Percentiles rank a stretch among this genome's conserved stretches.
phyloP scores from a whole-genome alignment of 2,329 filamentous ascomycete species.

The Colletotrichum australisinense region DNA sequence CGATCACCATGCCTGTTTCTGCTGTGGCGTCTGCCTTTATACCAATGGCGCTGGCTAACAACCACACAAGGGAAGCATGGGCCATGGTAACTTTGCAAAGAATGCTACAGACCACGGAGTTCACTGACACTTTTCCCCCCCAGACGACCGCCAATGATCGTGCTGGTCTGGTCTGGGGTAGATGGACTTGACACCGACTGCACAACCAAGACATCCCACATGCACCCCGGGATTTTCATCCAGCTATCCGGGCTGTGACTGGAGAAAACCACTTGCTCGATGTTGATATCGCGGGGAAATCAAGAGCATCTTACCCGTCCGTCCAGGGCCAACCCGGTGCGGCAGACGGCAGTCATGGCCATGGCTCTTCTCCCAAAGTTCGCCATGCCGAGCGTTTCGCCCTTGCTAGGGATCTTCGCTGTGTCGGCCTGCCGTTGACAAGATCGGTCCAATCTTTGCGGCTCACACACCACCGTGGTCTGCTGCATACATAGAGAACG shows the following conservation, averaged over 20 bases:
- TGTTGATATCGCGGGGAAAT: slow-evolving; percentile 13
- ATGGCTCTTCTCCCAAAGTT: slow-evolving; percentile 7
- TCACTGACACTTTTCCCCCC: slow-evolving; percentile 10
- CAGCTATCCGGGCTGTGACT: neutral
- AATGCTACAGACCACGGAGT: neutral
- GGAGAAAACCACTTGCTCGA: neutral
- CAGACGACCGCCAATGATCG: slow-evolving; percentile 8
- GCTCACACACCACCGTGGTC: neutral
- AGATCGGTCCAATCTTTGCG: slow-evolving; percentile 20
- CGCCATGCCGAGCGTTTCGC: slow-evolving; percentile 16
- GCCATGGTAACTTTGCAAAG: neutral
- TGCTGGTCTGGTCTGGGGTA: slow-evolving; percentile 4
- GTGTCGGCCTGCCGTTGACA: neutral
- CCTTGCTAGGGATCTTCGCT: slow-evolving; percentile 25
- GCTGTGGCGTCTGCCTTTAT: slow-evolving; percentile 12
- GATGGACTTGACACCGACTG: neutral
- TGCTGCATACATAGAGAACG: neutral
- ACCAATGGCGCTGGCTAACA: neutral
- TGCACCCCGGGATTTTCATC: slow-evolving; percentile 31
- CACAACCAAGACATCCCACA: neutral
- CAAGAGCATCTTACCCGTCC: neutral
- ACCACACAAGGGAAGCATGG: neutral
- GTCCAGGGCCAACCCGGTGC: slow-evolving; percentile 14
- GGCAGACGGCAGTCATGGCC: neutral
- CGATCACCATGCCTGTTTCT: slow-evolving; percentile 2